Conservation (phyloP, 2,329 filamentous ascomycete species). For the Cryphonectria parasitica region DNA sequence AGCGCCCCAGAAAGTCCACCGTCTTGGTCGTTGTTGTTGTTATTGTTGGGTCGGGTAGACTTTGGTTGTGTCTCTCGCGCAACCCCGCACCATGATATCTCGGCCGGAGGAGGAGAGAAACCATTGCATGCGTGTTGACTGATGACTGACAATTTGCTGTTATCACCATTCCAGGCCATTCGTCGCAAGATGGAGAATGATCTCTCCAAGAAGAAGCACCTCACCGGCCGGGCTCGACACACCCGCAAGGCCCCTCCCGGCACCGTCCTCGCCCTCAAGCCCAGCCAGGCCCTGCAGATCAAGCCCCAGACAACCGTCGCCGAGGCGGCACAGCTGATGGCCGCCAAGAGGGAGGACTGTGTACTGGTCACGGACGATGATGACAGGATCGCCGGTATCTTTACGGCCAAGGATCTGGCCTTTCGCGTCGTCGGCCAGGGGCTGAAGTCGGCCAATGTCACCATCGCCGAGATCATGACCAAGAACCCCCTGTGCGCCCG, state of each 20-base stretch:
- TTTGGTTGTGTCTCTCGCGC: neutral
- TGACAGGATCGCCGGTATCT: conserved; percentile 96
- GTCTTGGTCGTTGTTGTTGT: too few relatives aligned
- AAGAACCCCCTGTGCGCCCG: conserved; percentile 97
- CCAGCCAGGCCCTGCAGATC: conserved; percentile 94
- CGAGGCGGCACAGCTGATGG: conserved; percentile 98
- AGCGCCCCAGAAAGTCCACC: too few relatives aligned
- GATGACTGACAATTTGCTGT: conserved; percentile 9
- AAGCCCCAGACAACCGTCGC: conserved; percentile 93
- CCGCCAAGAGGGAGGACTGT: conserved; percentile 96
- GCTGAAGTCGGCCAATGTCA: conserved; percentile 84
- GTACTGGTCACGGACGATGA: conserved; percentile 97
- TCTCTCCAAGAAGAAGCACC: conserved; percentile 94
- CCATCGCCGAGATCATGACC: conserved; percentile 98
- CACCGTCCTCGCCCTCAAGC: conserved; percentile 92
- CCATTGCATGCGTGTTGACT: neutral
- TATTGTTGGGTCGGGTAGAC: conserved; percentile 14
- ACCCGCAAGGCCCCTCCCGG: conserved; percentile 93
- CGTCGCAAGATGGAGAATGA: conserved; percentile 96
- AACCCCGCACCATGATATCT: neutral
- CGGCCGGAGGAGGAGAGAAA: neutral
- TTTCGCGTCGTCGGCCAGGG: conserved; percentile 94
- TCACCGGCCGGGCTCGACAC: conserved; percentile 76
- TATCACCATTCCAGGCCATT: conserved; percentile 70
- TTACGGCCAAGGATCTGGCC: conserved; percentile 97